A percentile compares a stretch with the other conserved stretches of the same genome.
These are phyloP conservation scores for Phialocephala sp. DNA, from an alignment of 2,329 filamentous ascomycete species.

Conservation along the genomic window DNA sequence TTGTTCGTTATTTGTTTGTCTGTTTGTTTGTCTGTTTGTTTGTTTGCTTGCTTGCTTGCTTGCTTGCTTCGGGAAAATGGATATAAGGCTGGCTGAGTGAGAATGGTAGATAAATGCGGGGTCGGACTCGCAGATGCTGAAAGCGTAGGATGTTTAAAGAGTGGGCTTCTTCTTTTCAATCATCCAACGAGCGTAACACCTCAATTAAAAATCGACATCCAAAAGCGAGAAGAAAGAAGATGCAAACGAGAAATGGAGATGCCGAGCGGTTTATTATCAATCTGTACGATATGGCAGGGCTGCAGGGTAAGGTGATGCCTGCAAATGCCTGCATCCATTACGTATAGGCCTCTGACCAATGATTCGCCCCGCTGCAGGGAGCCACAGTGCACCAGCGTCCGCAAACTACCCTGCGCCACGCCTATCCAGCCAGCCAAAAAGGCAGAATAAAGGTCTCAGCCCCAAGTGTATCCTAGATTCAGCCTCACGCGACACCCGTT, in stretches of 20 bases:
- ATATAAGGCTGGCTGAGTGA: too few species aligned
- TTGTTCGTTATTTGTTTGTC: too few species aligned
- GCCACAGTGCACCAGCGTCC: background rate
- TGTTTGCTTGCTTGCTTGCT: too few species aligned
- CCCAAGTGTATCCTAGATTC: background rate
- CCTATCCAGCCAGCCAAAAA: background rate
- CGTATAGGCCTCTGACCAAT: background rate
- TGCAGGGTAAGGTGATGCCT: background rate
- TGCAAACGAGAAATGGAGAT: background rate
- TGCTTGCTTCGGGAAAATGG: too few species aligned
- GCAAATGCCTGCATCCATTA: background rate
- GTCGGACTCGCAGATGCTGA: background rate
- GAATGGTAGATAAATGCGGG: background rate
- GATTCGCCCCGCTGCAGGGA: background rate
- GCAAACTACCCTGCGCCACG: background rate
- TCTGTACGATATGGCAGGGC: background rate
- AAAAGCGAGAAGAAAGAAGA: background rate
- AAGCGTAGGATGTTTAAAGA: background rate
- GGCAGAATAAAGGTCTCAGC: background rate
- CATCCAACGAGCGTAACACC: background rate
- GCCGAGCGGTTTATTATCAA: background rate
- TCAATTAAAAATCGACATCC: background rate
- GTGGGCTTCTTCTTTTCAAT: background rate
- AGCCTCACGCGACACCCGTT: background rate
- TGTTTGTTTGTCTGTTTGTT: too few species aligned